Evolutionary conservation across 2,329 filamentous ascomycete genomes (phyloP), one percentile per base, ranked within the genome.

Genomic region (Huntiella moniliformis): DNA sequence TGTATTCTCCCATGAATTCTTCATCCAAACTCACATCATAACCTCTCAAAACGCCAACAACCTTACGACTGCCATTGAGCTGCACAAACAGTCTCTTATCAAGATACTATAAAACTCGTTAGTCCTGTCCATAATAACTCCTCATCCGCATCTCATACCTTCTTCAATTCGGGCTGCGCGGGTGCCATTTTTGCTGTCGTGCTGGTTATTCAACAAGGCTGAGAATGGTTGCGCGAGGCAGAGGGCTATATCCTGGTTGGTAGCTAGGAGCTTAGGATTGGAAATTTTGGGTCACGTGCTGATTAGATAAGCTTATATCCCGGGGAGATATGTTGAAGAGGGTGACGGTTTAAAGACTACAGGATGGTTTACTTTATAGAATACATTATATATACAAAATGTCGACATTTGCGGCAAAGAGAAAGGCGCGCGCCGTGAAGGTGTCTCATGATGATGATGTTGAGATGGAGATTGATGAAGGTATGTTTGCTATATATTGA

Each of bases 31-130:
- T 53, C 67, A 95, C 91, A 77, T 98, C 91, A 64, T 96, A 98
- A 50, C 91, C 91, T 53, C 91, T 79, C 49, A 98, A 73, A 44
- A 94, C 74, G 47, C 92, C 91, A 61, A 94, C 85, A 51, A 98
- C 88, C 66, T 94, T 96, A 62, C 91, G 82, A 63, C 87, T 94
- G 59, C 91, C 91, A 65, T 98, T 98, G 46, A 98, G 70, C 64
- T 98, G 88, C 54, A 96, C 86, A 63, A 95, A 94, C 59, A 98
- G 75, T 66, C 88, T 77, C 77, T 98, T 98, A 72, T 98, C 91
- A 66, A 98, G 86, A 66, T 98, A 98, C 91, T 98, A 57, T 18
- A 8, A 28, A 38, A n/a, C 18, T 12, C n/a, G n/a, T 38, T 42
- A 31, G 47, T 42, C 13, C 11, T 32, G 18, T 18, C 16, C 32